Percentiles rank a stretch among this genome's conserved stretches.
Conservation (phyloP, 2,329 filamentous ascomycete genomes). For the Rugonectria rugulosa region DNA sequence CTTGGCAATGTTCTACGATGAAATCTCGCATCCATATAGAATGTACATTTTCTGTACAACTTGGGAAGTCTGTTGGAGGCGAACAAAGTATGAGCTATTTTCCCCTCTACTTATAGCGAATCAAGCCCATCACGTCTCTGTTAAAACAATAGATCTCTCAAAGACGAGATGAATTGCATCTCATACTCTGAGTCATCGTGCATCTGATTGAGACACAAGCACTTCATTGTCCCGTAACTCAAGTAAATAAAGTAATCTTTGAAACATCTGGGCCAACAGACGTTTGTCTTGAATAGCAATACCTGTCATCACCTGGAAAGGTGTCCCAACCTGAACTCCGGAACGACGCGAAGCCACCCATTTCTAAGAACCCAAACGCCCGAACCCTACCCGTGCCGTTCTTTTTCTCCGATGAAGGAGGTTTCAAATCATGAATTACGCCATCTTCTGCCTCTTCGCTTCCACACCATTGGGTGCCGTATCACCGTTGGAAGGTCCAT, state of each 20-base stretch:
- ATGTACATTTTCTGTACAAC: too few relatives aligned
- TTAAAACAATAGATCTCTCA: too few relatives aligned
- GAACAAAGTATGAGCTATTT: too few relatives aligned
- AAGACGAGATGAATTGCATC: too few relatives aligned
- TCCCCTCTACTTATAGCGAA: too few relatives aligned
- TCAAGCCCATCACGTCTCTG: too few relatives aligned
- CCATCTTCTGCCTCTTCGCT: conserved; percentile 60
- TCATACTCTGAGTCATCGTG: too few relatives aligned
- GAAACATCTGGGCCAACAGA: background rate
- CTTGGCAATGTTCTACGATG: too few relatives aligned
- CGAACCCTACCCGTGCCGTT: conserved; percentile 15
- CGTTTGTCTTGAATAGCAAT: conserved; percentile 8
- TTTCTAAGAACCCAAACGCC: conserved; percentile 24
- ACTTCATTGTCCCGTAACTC: background rate
- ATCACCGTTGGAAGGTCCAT: conserved; percentile 30
- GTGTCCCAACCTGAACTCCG: conserved; percentile 33
- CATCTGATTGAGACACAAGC: background rate
- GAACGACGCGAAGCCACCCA: conserved; percentile 13
- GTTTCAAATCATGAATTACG: conserved; percentile 33
- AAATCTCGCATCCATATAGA: too few relatives aligned
- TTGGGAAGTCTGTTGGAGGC: too few relatives aligned
- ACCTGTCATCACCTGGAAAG: conserved; percentile 17
- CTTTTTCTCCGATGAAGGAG: background rate
- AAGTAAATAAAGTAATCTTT: background rate
- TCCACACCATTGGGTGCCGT: conserved; percentile 47